Conservation (phyloP, 177 flowering plant species). For the Vitis hybrid region DNA sequence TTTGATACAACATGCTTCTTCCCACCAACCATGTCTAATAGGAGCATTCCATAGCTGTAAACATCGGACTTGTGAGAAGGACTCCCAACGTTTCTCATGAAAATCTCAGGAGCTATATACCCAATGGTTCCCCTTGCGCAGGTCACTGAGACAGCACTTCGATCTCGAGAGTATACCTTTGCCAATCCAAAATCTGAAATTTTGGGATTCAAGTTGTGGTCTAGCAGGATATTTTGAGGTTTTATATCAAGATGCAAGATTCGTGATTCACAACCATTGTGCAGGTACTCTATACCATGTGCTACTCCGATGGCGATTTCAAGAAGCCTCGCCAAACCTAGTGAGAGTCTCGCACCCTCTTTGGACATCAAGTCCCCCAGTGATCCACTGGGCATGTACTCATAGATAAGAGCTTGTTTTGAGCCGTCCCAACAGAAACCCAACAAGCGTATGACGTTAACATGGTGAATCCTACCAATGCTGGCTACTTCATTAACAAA, state of each 20-base stretch:
- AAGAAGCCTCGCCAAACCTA: neutral
- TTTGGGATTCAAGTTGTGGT: neutral
- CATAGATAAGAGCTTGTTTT: no score
- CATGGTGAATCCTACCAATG: neutral
- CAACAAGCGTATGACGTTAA: no score
- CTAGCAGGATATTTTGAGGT: neutral
- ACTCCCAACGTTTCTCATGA: neutral
- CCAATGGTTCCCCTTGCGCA: no score
- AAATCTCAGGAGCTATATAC: no score
- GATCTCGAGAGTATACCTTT: neutral
- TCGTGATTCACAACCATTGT: neutral
- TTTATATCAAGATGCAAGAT: conserved; percentile 1
- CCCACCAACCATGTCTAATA: neutral
- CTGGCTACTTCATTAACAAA: neutral
- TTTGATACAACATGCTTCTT: neutral
- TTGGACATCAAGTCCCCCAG: conserved; percentile 3
- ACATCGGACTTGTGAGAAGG: no score
- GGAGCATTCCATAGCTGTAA: no score
- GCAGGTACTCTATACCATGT: neutral
- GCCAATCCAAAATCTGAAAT: conserved; percentile 3
- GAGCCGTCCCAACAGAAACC: no score
- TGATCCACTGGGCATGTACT: no score
- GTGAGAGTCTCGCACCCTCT: neutral
- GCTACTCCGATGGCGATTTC: neutral
- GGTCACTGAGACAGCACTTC: neutral